Base-by-base conservation (phyloP, 2,329 filamentous ascomycete genomes). In the Myotisia sp. region DNA sequence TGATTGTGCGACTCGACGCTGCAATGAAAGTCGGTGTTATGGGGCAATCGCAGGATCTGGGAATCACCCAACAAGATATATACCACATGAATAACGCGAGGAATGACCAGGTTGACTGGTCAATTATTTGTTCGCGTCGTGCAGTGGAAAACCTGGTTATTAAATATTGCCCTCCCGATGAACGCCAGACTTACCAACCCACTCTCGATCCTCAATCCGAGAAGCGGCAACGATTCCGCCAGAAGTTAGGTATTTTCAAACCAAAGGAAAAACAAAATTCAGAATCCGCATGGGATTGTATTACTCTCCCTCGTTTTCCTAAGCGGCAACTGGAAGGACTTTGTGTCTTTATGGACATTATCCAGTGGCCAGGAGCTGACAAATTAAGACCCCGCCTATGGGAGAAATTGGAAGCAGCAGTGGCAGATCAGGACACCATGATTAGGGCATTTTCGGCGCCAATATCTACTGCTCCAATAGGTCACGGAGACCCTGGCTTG, bases 31-130 rank as follows among this genome's bases (percentile, higher is more conserved):
- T 56, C 6, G 58, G 50, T 8, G 54, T 68, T 19, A 47, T 64
- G 17, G 51, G 55, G 13, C 49, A 53, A 26, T 50, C 57, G 1
- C 49, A 53, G 5, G 51, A 56, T n/a, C 47, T 63, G 16, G 46
- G 51, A 21, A 49, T 69, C 26, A 62, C 57, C 2, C 45, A 51
- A 2, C 49, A 58, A 16, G 63, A 69, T 32, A 52, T 67, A 9
- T 48, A 56, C 13, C 53, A 58, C 5, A 65, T 69, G 34, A 56
- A 63, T 29, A 55, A 55, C 14, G 46, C 65, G 27, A 61, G 64
- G 36, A 64, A 59, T n/a, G 52, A 55, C 4, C 71, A 73, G 43
- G 55, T 67, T 3, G 62, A 70, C 34, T 73, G 69, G 69, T 68
- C 71, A 48, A 49, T 74, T 16, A 55, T 73, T 2, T 55, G 68